Evolutionary conservation across 2,329 filamentous ascomycete genomes (phyloP).

Genomic region (Venturia carpophila): DNA sequence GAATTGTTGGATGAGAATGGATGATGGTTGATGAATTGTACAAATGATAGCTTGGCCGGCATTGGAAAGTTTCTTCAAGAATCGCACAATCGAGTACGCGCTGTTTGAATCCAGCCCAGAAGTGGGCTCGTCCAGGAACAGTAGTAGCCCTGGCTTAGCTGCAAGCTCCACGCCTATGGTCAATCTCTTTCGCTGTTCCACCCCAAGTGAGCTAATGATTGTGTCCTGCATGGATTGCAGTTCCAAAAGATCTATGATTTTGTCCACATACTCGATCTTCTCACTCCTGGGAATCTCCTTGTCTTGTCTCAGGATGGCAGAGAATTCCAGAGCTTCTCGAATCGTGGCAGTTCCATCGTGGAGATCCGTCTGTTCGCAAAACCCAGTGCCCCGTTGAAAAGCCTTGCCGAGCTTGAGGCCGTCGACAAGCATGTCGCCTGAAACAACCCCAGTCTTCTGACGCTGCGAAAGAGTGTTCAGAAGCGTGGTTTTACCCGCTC

Average conservation of each 20-base stretch:
- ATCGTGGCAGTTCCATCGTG: conserved; percentile 40
- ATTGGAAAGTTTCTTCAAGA: conserved; percentile 53
- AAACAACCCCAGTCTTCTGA: conserved; percentile 55
- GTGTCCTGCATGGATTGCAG: conserved; percentile 60
- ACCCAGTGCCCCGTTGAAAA: conserved; percentile 63
- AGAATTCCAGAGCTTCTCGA: conserved; percentile 19
- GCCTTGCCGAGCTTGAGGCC: conserved; percentile 52
- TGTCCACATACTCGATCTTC: conserved; percentile 59
- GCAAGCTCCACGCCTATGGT: conserved; percentile 69
- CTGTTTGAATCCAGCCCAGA: conserved; percentile 56
- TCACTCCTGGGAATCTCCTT: conserved; percentile 35
- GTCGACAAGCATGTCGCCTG: conserved; percentile 66
- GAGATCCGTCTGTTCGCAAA: conserved; percentile 26
- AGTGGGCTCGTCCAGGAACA: conserved; percentile 55
- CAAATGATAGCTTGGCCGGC: conserved; percentile 40
- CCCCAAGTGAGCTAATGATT: conserved; percentile 53
- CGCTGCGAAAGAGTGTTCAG: conserved; percentile 71
- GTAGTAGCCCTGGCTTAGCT: conserved; percentile 55
- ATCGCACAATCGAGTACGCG: conserved; percentile 55
- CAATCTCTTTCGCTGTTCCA: conserved; percentile 63
- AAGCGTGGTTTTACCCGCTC: conserved; percentile 77
- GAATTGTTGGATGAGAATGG: conserved; percentile 40
- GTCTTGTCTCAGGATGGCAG: conserved; percentile 17
- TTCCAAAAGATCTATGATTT: conserved; percentile 58
- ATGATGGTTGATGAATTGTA: conserved; percentile 41